These are phyloP conservation scores for Blastobotrys buckinghamii DNA, from an alignment of 1,139 yeast genomes.

Conservation along the genomic window DNA sequence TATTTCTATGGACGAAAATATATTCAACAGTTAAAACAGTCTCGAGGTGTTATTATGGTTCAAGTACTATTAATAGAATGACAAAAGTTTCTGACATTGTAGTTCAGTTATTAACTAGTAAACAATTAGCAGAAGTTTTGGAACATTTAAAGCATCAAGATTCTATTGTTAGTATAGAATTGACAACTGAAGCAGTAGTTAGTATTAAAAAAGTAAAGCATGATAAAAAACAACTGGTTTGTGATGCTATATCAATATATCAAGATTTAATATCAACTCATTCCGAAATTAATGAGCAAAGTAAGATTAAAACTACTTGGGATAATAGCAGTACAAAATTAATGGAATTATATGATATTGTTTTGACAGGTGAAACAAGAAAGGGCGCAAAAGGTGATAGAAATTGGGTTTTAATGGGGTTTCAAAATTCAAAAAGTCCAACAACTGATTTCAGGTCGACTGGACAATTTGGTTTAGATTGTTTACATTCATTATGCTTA, in stretches of 20 bases:
- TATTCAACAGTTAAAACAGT: background rate
- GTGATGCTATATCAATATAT: background rate
- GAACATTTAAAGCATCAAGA: background rate
- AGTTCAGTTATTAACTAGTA: background rate
- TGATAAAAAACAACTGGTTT: background rate
- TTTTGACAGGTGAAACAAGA: constrained; percentile 3
- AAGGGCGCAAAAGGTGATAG: constrained; percentile 16
- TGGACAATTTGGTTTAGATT: constrained; percentile 32
- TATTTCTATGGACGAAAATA: background rate
- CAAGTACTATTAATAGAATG: background rate
- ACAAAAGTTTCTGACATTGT: background rate
- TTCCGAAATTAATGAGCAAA: background rate
- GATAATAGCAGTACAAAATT: constrained; percentile 4
- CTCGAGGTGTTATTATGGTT: background rate
- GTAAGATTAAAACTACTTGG: constrained; percentile 13
- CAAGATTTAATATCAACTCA: background rate
- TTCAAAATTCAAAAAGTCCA: constrained; percentile 35
- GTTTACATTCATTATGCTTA: constrained; percentile 13
- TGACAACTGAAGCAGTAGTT: background rate
- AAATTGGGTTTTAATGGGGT: constrained; percentile 36
- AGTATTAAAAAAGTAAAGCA: background rate
- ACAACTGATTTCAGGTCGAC: constrained; percentile 35
- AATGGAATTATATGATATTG: constrained; percentile 14
- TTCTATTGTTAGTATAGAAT: background rate
- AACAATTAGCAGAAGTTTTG: background rate